A percentile compares a stretch with the other conserved stretches of the same genome.
Evolutionary conservation across 352 stramenopile genomes (phyloP).

Genomic region (Pythium oligandrum): DNA sequence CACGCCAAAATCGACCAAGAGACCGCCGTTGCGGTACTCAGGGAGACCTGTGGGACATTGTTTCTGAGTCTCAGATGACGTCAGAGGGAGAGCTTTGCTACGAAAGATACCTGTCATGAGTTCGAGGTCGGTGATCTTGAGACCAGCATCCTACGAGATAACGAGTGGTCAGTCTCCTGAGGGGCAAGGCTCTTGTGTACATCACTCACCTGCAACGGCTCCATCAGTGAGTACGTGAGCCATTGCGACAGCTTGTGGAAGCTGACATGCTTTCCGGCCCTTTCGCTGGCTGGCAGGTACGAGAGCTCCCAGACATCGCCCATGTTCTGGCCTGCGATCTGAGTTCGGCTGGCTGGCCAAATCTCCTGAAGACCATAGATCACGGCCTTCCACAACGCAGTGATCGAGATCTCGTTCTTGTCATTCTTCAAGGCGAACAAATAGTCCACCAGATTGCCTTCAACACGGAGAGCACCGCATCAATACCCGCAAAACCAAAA

Average conservation of each 20-base stretch:
- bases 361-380: slow-evolving; percentile 81
- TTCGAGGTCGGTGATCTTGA: slow-evolving; percentile 73
- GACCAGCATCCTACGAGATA: slow-evolving; percentile 39
- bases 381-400: slow-evolving; percentile 70
- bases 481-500: not conserved
- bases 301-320: slow-evolving; percentile 81
- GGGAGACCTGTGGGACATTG: slow-evolving; percentile 36
- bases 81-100: too few species aligned
- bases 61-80: too few species aligned
- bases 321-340: slow-evolving; percentile 72
- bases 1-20: slow-evolving; percentile 79
- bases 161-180: slow-evolving; percentile 1
- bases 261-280: slow-evolving; percentile 61
- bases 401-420: slow-evolving; percentile 58
- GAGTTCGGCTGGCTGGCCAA: slow-evolving; percentile 75
- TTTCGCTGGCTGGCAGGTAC: slow-evolving; percentile 47
- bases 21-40: slow-evolving; percentile 80
- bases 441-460: slow-evolving; percentile 81
- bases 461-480: not conserved
- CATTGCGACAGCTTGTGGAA: slow-evolving; percentile 90
- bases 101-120: slow-evolving; percentile 39
- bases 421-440: slow-evolving; percentile 48
- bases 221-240: slow-evolving; percentile 87
- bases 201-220: slow-evolving; percentile 50
- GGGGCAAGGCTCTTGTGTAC: not conserved